phyloP scores from a whole-genome alignment of 805 yeast genomes.

The Komagataella phaffii region DNA sequence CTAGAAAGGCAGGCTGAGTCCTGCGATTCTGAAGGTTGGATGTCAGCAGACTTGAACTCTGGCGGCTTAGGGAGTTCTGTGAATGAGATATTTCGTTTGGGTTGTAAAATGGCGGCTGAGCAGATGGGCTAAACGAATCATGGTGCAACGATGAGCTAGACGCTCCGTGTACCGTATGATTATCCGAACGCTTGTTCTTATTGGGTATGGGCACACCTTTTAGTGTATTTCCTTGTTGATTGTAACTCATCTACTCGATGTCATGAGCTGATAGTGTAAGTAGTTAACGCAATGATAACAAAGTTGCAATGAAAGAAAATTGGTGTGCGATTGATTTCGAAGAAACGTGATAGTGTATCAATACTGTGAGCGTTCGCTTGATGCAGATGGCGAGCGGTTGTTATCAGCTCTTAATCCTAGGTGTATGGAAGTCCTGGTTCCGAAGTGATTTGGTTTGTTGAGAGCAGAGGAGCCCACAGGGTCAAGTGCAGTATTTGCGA shows the following conservation, averaged over 20 bases:
- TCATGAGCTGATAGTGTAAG: not conserved
- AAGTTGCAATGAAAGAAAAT: not conserved
- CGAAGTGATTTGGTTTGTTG: not conserved
- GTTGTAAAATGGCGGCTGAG: conserved; percentile 3
- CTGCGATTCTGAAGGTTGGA: conserved; percentile 5
- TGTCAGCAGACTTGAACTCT: conserved; percentile 6
- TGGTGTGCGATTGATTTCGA: not conserved
- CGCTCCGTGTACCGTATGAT: not conserved
- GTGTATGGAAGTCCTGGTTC: not conserved
- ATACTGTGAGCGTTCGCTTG: not conserved
- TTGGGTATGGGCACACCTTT: not conserved
- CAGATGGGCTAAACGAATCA: conserved; percentile 3
- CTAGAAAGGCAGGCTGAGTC: not conserved
- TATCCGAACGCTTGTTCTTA: not conserved
- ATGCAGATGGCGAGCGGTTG: not conserved
- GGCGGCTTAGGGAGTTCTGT: not conserved
- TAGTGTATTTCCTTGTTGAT: not conserved
- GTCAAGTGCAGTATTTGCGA: not conserved
- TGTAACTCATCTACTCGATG: not conserved
- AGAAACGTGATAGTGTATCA: not conserved
- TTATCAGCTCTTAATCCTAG: not conserved
- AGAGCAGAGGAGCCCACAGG: not conserved
- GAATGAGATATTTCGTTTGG: conserved; percentile 1
- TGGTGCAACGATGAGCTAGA: conserved; percentile 1
- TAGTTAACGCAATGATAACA: not conserved